Evolutionary conservation across 176 grass and related monocot species (phyloP), one percentile per base, ranked within the genome.

Genomic region (Poa annua): DNA sequence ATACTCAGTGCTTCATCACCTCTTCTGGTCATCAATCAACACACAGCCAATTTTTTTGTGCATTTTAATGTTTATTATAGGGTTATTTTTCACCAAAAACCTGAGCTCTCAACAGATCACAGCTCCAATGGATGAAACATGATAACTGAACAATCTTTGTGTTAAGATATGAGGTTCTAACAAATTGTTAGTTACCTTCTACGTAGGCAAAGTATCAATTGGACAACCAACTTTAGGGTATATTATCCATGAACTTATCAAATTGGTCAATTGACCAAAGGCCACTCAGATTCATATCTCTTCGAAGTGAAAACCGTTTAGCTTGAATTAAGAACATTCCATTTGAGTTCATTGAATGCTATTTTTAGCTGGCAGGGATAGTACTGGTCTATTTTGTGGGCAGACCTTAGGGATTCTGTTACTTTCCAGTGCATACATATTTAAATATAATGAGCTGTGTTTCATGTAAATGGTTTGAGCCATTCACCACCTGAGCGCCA

Each of bases 181-280:
- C 20, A 14, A 42, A 14, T 24, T 71, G 4, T 22, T 25, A 71
- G 39, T 68, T 21, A 42, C 12, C 6, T 3, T 47, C 41, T 71
- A 47, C 22, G 25, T 71, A 70, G 5, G 68, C 39, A 47, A 25
- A 71, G 39, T 25, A 71, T 11, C 3, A 6, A 47, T 45, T 71
- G n/a, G 68, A 71, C 68, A 47, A 47, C 68, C n/a, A 71, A 71
- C 20, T 71, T 45, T 13, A 71, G n/a, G 24, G 21, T 61, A 26
- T 61, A 61, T 3, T n/a, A 14, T 71, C 68, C 68, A 71, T 71
- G 68, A 10, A 47, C 8, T 36, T 3, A 8, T n/a, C 16, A 66
- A 25, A 15, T 66, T 66, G 33, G 15, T 66, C 2, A 66, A 35
- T 19, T 66, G 64, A 67, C 64, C 8, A 67, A 11, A 41, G 66